Evolutionary conservation across 2,329 filamentous ascomycete species (phyloP), one percentile per base, ranked within the genome.

Genomic region (Coniosporium uncinatum): DNA sequence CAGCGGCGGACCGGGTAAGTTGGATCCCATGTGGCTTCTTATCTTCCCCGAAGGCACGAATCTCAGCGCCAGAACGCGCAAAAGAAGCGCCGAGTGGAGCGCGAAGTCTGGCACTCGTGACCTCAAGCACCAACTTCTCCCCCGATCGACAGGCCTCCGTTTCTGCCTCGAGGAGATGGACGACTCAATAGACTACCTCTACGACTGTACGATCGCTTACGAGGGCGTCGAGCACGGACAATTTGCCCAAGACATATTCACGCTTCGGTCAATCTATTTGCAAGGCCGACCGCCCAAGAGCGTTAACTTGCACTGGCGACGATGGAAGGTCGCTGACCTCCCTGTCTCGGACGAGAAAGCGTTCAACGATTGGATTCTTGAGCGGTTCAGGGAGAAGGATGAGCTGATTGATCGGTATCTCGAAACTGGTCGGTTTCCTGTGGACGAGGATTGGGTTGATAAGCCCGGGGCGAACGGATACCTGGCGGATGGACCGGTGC

Each of bases 231-330:
- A 64, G 17, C 54, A 51, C 18, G 67, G 68, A 36, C 74, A 83
- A 54, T 96, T 82, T 51, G 90, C 89, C 20, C 88, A 96, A 58
- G 81, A 94, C 38, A 81, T 87, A 54, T 97, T 94, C 63, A 89
- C 86, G 1, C 74, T 98, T 4, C 78, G 79, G 2, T 87, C 86
- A 43, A 93, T 88, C 21, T 97, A 94, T 61, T 83, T 96, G 50
- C 78, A 93, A 59, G 91, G 93, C 34, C 83, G 87, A 0, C 83
- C 89, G 1, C 93, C 93, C 4, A 95, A 89, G 59, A 95, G 88
- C 2, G 89, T 97, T 53, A 96, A 96, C 64, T 88, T 97, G 70
- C 83, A 96, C 67, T 98, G 91, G 90, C 81, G 93, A 40, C 82
- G 90, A 17, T 97, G 95, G 64, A 74, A 76, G 19, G 57, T 95